Evolutionary conservation across 176 grass and related monocot species (phyloP), one percentile per base, ranked within the genome.

Genomic region (Chloris gayana): DNA sequence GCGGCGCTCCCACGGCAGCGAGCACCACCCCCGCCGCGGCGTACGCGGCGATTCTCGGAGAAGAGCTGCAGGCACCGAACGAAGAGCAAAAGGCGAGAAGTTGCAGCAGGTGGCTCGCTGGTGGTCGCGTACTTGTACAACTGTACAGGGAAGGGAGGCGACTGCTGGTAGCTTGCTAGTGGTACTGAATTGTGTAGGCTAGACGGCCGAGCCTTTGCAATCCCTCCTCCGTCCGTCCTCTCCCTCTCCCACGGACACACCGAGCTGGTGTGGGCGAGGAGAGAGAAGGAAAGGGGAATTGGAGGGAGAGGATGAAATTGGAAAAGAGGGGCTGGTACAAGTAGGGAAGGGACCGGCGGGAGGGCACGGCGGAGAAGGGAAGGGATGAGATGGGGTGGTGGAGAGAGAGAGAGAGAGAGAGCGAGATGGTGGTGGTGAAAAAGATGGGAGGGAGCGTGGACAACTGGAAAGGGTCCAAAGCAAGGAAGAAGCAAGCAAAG

Each of bases 381-480:
- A n/a, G n/a, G n/a, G n/a, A n/a, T n/a, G n/a, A n/a, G 51, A 59
- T 0, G 38, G 35, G 13, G 14, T 6, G 41, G 30, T 25, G 18
- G 47, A 17, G 47, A 50, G 14, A 49, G 46, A 17, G 12, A 17
- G 35, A 37, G 35, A 49, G 46, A 49, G 46, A 49, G 47, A 15
- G 46, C 3, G 12, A 17, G 24, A 56, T 45, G 39, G 58, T 22
- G 69, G 56, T 63, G 74, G 84, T 83, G 80, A 89, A 89, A 84
- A 85, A 87, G 61, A 54, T 50, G 59, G 73, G 84, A 67, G 59
- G 73, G 84, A 67, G 84, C 75, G 81, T 73, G 79, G 83, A 89
- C 90, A 92, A 92, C 90, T 92, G 90, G 90, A 89, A 89, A 89
- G 83, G 75, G 65, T 64, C 44, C 64, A 76, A 83, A 82, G 54